Conservation (phyloP, 179 eudicot genomes). For the Monotropa hypopitys region DNA sequence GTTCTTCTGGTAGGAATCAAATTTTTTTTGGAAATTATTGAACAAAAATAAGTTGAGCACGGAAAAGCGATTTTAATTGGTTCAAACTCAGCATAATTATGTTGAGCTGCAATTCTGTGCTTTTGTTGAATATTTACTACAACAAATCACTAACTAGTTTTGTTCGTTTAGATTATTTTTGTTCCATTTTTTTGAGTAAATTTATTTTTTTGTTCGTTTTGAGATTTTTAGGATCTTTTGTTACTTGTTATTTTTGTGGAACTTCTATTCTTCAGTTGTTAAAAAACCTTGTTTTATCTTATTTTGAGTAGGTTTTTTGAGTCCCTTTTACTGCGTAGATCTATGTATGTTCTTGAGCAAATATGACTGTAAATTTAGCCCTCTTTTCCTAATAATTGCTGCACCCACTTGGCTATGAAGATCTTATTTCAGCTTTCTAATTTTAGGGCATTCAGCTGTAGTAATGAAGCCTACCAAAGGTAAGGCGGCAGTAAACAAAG, state of each 20-base stretch:
- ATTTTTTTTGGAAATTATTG: background rate
- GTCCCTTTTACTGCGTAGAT: background rate
- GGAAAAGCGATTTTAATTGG: background rate
- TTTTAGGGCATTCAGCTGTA: background rate
- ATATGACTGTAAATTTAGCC: background rate
- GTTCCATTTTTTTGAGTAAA: background rate
- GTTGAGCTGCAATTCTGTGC: background rate
- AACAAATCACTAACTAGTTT: background rate
- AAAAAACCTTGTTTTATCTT: background rate
- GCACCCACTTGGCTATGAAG: no score
- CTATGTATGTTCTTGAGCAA: background rate
- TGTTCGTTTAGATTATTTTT: background rate
- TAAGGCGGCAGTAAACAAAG: conserved; percentile 21
- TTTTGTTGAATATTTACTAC: background rate
- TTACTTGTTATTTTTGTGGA: background rate
- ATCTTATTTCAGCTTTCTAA: background rate
- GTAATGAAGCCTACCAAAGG: conserved; percentile 28
- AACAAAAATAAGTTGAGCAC: background rate
- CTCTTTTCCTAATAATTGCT: no score
- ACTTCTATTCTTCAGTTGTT: background rate
- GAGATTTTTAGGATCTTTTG: background rate
- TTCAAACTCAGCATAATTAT: background rate
- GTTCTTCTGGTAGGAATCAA: background rate
- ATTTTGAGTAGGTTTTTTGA: background rate
- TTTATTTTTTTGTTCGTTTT: background rate